phyloP scores from a whole-genome alignment of 441 rosid genomes.

The Manihot esculenta region DNA sequence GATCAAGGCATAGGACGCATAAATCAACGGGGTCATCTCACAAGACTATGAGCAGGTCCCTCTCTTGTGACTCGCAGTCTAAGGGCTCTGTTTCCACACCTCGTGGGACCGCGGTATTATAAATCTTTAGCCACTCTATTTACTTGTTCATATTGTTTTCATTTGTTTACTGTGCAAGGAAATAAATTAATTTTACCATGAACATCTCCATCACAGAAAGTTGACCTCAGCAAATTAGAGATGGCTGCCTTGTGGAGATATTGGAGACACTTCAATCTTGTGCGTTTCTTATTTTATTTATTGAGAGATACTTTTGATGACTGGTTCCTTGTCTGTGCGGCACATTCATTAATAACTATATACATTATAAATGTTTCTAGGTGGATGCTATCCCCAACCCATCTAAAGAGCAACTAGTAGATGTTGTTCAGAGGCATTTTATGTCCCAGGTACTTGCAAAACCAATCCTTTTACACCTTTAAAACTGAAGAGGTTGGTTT shows the following conservation, averaged over 20 bases:
- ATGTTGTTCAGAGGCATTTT: conserved; percentile 86
- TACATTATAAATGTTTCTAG: conserved; percentile 28
- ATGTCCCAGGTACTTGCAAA: conserved; percentile 71
- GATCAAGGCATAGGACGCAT: conserved; percentile 69
- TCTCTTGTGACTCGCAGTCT: conserved; percentile 81
- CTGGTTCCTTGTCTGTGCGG: not conserved
- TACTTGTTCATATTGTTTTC: not conserved
- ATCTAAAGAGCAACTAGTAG: conserved; percentile 77
- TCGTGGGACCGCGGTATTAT: conserved; percentile 59
- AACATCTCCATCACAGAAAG: conserved; percentile 43
- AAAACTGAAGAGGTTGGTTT: too few relatives aligned
- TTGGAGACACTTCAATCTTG: conserved; percentile 89
- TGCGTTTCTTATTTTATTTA: too few relatives aligned
- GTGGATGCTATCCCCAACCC: conserved; percentile 84
- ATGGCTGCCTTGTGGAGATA: conserved; percentile 86
- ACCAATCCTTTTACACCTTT: too few relatives aligned
- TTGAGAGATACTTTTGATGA: not conserved
- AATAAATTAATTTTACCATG: not conserved
- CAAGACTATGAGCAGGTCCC: conserved; percentile 67
- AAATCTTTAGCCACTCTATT: not conserved
- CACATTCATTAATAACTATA: not conserved
- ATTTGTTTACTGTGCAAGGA: not conserved
- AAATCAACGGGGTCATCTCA: conserved; percentile 77
- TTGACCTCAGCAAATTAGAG: conserved; percentile 93
- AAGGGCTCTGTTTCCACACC: conserved; percentile 62